Base-by-base conservation (phyloP, 352 stramenopile species). In the Globisporangium nodosum region DNA sequence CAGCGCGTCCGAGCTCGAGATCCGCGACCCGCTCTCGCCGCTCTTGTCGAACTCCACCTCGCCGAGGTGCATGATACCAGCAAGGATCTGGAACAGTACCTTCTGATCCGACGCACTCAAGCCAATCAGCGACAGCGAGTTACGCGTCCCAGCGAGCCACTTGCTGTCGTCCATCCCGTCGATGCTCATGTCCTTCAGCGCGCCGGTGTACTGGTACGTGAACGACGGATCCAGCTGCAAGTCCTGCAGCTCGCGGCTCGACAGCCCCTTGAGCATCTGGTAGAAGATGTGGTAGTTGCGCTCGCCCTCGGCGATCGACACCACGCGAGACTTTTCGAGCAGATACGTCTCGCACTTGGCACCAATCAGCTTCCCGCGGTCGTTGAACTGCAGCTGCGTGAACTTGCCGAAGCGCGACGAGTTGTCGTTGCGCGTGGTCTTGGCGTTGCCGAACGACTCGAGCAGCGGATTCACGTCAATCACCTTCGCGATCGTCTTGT, bases 211-310 rank as follows among this genome's bases (percentile, higher is more conserved):
- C 56, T 78, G 70, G 65, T 93, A 95, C 40, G 71, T 68, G 48
- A 79, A 77, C 18, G 73, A 66, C 31, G 77, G 65, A 49, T 95
- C 78, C 3, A 95, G 69, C 16, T 83, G 70, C 52, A 85, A 82
- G 1, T 87, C 80, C 35, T 79, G 69, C 3, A 78, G 71, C 59
- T 90, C 78, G 3, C 60, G 54, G 13, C 64, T 66, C 12, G 81
- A 73, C 7, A 95, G 65, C 54, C 85, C 85, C 24, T 77, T 64
- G 16, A 95, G 69, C 54, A 95, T 80, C 72, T 99, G 94, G 70
- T 99, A 99, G 68, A 99, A 99, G 63, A 98, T 97, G 69, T 99
- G 96, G 73, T 98, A 99, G 64, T 98, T 98, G 27, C 96, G 84
- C 71, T 99, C 95, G 13, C 95, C 95, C n/a, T 97, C 87, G 5